Conservation (phyloP, 306 rosid species). For the Inga leiocalycina region DNA sequence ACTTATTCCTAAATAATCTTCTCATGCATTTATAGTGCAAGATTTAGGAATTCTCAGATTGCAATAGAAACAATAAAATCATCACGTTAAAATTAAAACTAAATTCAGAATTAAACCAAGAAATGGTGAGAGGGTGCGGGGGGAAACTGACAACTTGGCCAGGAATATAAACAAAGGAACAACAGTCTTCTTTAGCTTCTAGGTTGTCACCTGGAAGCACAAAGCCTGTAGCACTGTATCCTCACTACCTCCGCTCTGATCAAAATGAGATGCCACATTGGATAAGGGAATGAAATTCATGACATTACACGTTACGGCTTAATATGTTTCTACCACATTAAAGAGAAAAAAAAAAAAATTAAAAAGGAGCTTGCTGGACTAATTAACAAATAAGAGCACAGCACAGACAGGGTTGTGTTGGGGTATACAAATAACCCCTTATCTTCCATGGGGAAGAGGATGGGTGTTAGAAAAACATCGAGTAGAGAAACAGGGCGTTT, state of each 20-base stretch:
- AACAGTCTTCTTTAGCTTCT: constrained; percentile 11
- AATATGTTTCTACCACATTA: neutral
- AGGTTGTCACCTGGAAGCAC: neutral
- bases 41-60: neutral
- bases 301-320: neutral
- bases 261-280: neutral
- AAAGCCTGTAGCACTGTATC: neutral
- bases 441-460: neutral
- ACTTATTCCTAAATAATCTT: constrained; percentile 9
- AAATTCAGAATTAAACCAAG: neutral
- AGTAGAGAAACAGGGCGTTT: neutral
- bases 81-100: neutral
- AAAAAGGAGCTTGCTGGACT: constrained; percentile 4
- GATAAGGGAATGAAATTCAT: neutral
- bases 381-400: neutral
- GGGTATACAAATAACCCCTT: neutral
- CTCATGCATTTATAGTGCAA: constrained; percentile 14
- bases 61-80: neutral
- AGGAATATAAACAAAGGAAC: constrained; percentile 1
- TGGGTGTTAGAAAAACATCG: neutral
- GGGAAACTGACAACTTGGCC: neutral
- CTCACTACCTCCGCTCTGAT: neutral
- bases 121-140: neutral
- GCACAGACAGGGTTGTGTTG: neutral
- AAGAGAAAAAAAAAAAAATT: neutral